Base-by-base conservation (phyloP, 345 rosid genomes). In the Raphanus sativus region DNA sequence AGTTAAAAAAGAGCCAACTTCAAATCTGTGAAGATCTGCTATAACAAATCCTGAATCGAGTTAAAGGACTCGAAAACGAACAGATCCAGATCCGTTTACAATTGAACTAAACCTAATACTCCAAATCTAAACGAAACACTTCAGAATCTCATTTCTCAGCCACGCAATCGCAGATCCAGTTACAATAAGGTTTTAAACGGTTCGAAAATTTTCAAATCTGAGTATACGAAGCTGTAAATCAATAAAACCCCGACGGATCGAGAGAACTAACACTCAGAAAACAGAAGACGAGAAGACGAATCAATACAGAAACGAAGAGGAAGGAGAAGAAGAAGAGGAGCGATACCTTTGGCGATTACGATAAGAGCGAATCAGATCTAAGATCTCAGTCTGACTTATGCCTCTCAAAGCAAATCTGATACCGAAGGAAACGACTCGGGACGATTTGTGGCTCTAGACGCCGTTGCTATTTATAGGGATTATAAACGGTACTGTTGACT, bases 401-500 rank as follows among this genome's bases (percentile, higher is more conserved):
- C 52, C 52, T 28, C 29, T 48, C 45, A 62, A 63, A 70, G 28
- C 72, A 60, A 75, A 42, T 70, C 34, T 63, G 1, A 70, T 3
- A 62, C 12, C 33, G 26, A 55, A 63, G 80, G 75, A 33, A 67
- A 55, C 45, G 78, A 79, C 48, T 50, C 24, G 29, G 70, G 69
- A 73, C 75, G 77, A 5, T 34, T 62, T 79, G 74, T 62, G 60
- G 30, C 0, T 34, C 11, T 16, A 4, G 13, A 48, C 21, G 74
- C 5, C 6, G 50, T 17, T 9, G 21, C 60, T 79, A 79, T 79
- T 79, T 79, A 79, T 79, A 79, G 70, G 62, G 65, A 17, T 52
- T 61, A 78, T 61, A 78, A 79, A 12, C 75, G 69, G 60, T 17
- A 62, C 52, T 61, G 65, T 52, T 62, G 65, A 79, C 78, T 73